These are phyloP conservation scores for Alternaria dauci DNA, from an alignment of 2,329 filamentous ascomycete species.

Conservation along the genomic window DNA sequence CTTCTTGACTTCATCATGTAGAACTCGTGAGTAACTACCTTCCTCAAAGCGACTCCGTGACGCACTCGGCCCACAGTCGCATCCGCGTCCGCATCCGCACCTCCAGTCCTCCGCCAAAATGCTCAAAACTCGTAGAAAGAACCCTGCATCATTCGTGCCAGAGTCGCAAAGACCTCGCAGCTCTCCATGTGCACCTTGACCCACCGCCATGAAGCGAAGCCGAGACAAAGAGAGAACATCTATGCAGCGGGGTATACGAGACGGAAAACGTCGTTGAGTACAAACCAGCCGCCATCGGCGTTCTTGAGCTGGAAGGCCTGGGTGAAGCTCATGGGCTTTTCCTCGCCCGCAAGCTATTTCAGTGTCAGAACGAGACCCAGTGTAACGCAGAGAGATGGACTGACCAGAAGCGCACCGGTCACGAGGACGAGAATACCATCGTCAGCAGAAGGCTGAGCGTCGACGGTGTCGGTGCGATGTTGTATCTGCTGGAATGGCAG, in stretches of 20 bases:
- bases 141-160: constrained; percentile 9
- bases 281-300: constrained; percentile 76
- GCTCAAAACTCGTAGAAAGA: constrained; percentile 17
- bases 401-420: constrained; percentile 83
- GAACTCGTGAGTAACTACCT: background rate
- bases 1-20: constrained; percentile 1
- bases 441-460: constrained; percentile 79
- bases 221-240: background rate
- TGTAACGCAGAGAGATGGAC: constrained; percentile 37
- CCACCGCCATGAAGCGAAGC: background rate
- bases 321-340: constrained; percentile 87
- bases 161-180: constrained; percentile 4
- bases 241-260: constrained; percentile 71
- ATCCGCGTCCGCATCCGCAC: constrained; percentile 3
- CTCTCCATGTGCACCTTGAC: background rate
- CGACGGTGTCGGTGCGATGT: constrained; percentile 79
- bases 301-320: constrained; percentile 87
- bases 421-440: constrained; percentile 83
- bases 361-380: constrained; percentile 19
- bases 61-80: constrained; percentile 2
- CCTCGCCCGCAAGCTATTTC: constrained; percentile 82
- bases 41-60: background rate
- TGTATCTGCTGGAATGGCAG: constrained; percentile 83
- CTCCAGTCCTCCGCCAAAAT: constrained; percentile 20
- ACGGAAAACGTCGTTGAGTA: constrained; percentile 96